Conservation (phyloP, 257 asterid genomes). For the Coffea canephora region DNA sequence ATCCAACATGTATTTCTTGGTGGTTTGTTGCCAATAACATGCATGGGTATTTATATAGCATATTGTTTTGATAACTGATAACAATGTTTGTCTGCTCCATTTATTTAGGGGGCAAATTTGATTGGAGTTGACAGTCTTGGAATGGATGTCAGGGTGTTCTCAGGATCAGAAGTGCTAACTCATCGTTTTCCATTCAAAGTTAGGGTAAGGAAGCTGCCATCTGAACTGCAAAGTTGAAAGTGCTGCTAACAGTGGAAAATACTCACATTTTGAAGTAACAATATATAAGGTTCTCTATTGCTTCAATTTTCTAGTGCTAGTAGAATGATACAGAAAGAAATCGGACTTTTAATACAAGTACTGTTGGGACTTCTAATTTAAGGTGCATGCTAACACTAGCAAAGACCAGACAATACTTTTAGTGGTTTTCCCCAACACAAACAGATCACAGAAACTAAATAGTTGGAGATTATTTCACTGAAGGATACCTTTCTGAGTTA, state of each 20-base stretch:
- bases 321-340: not conserved
- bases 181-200: conserved; percentile 75
- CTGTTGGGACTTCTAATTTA: too few species aligned
- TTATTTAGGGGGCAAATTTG: conserved; percentile 52
- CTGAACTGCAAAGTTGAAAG: not conserved
- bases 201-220: conserved; percentile 42
- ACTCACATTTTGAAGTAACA: not conserved
- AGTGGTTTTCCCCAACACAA: too few species aligned
- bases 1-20: not conserved
- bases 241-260: not conserved
- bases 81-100: not conserved
- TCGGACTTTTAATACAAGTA: not conserved
- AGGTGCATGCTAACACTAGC: too few species aligned
- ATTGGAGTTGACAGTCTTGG: conserved; percentile 85
- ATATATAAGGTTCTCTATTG: not conserved
- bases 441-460: not conserved
- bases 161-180: conserved; percentile 64
- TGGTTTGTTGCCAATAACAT: not conserved
- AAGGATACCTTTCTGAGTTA: not conserved
- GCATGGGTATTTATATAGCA: not conserved
- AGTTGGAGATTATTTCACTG: too few species aligned
- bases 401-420: too few species aligned
- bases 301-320: not conserved
- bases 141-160: conserved; percentile 66
- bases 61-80: not conserved